phyloP scores from a whole-genome alignment of 345 rosid species.

The Anacardium occidentale region DNA sequence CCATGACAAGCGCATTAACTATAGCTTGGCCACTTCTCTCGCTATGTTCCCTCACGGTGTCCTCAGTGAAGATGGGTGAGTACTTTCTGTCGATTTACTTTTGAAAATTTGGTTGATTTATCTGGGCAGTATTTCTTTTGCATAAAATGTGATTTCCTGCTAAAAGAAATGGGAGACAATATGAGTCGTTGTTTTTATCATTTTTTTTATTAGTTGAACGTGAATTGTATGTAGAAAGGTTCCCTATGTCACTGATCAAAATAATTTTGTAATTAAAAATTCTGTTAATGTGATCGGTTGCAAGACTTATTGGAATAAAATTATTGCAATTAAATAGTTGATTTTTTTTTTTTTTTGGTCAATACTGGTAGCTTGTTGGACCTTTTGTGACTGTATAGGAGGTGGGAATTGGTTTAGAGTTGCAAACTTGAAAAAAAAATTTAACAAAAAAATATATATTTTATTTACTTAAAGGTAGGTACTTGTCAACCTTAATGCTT shows the following conservation, averaged over 20 bases:
- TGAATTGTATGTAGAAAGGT: too few species aligned
- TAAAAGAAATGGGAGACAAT: neutral
- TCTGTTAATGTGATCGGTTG: neutral
- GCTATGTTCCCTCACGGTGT: conserved; percentile 74
- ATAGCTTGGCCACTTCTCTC: conserved; percentile 68
- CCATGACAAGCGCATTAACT: conserved; percentile 52
- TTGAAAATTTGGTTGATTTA: conserved; percentile 10
- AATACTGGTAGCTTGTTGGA: too few species aligned
- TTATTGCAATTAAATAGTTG: too few species aligned
- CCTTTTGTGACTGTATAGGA: too few species aligned
- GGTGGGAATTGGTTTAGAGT: too few species aligned
- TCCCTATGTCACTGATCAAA: too few species aligned
- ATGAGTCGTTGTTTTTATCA: neutral
- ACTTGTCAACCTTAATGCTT: neutral
- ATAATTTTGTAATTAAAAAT: neutral
- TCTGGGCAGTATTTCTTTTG: conserved; percentile 18
- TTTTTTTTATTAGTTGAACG: neutral
- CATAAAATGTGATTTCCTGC: neutral
- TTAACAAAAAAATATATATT: neutral
- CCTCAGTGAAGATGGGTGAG: conserved; percentile 99
- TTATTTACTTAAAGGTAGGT: neutral
- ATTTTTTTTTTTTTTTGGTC: too few species aligned
- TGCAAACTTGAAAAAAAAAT: too few species aligned
- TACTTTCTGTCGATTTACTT: conserved; percentile 27
- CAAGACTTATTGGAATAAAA: neutral